Evolutionary conservation across 148 eudicot species (phyloP).

Genomic region (Chenopodium berlandieri): DNA sequence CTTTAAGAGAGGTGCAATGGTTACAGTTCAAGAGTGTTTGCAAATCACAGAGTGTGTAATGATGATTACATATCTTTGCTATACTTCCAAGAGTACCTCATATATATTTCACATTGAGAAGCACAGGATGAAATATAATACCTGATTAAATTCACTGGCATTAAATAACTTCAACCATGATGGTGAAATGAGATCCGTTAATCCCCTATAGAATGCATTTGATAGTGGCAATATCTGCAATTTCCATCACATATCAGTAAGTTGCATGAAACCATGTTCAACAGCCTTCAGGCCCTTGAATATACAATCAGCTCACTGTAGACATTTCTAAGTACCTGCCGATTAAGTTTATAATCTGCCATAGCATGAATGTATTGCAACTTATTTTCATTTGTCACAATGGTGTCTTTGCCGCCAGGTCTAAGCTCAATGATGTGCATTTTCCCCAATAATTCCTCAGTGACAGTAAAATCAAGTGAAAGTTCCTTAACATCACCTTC

Average conservation of each 20-base stretch:
- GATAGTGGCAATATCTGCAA: constrained; percentile 82
- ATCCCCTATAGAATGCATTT: constrained; percentile 87
- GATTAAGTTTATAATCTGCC: constrained; percentile 93
- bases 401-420: constrained; percentile 82
- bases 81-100: neutral
- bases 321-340: constrained; percentile 59
- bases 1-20: neutral
- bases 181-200: constrained; percentile 91
- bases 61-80: neutral
- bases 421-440: constrained; percentile 75
- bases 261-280: constrained; percentile 8
- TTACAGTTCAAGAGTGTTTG: neutral
- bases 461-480: constrained; percentile 84
- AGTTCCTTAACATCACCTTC: constrained; percentile 88
- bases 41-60: neutral
- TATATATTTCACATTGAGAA: neutral
- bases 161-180: constrained; percentile 92
- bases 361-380: constrained; percentile 95
- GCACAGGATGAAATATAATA: constrained; percentile 24
- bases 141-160: constrained; percentile 99
- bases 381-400: constrained; percentile 88
- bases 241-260: constrained; percentile 18
- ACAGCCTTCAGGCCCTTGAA: neutral
- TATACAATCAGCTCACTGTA: constrained; percentile 5
- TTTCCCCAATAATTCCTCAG: constrained; percentile 79